A percentile compares a stretch with the other conserved stretches of the same genome.
These are phyloP conservation scores for Peterozyma toletana DNA, from an alignment of 805 yeast species.

Conservation along the genomic window DNA sequence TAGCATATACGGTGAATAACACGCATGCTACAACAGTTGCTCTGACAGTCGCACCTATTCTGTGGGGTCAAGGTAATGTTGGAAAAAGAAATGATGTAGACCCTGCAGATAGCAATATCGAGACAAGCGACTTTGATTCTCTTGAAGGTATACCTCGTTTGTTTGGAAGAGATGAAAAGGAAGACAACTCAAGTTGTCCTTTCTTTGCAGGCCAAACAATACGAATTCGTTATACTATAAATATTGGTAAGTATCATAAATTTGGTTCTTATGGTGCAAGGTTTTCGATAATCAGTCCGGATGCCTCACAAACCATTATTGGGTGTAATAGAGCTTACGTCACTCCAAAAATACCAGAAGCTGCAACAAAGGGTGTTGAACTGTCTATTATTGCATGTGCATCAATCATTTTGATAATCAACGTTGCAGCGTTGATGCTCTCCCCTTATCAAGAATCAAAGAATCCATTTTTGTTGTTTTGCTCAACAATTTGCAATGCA, in stretches of 20 bases:
- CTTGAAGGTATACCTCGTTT: background rate
- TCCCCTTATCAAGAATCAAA: conserved; percentile 56
- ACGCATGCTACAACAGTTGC: too few species aligned
- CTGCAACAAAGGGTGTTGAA: conserved; percentile 31
- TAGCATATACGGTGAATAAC: too few species aligned
- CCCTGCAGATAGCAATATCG: background rate
- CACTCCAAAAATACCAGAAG: conserved; percentile 36
- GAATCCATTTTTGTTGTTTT: conserved; percentile 41
- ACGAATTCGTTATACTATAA: conserved; percentile 16
- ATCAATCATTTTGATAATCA: conserved; percentile 25
- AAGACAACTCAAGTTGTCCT: conserved; percentile 20
- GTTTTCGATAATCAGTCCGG: conserved; percentile 34
- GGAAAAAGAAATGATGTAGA: background rate
- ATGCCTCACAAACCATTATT: conserved; percentile 24
- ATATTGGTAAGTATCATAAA: conserved; percentile 17
- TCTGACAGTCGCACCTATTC: too few species aligned
- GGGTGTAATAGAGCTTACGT: conserved; percentile 42
- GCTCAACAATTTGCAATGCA: conserved; percentile 54
- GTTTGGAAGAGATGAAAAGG: background rate
- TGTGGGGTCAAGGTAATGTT: background rate
- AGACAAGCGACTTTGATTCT: background rate
- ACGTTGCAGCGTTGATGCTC: conserved; percentile 28
- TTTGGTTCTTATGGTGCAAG: conserved; percentile 39
- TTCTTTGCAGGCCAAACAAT: conserved; percentile 17
- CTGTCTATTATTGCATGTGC: conserved; percentile 32